These are phyloP conservation scores for Erucastrum elatum DNA, from an alignment of 345 rosid species.

Conservation along the genomic window DNA sequence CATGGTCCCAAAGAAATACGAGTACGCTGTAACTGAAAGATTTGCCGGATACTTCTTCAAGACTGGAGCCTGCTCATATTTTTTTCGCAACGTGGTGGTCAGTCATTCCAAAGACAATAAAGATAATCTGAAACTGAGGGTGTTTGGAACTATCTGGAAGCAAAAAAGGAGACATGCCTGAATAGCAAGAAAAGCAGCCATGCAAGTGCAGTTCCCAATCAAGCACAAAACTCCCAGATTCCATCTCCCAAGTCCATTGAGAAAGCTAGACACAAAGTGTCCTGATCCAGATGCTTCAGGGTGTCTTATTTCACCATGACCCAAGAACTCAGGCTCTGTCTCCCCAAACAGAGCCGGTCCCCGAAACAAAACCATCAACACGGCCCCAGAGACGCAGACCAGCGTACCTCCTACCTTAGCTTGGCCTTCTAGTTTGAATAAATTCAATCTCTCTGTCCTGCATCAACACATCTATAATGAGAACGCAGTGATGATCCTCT, in stretches of 20 bases:
- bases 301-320: conserved; percentile 56
- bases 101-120: conserved; percentile 16
- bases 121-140: background rate
- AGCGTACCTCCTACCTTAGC: conserved; percentile 90
- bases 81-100: background rate
- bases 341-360: conserved; percentile 85
- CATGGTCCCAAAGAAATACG: conserved; percentile 80
- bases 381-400: conserved; percentile 78
- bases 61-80: conserved; percentile 66
- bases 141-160: conserved; percentile 1
- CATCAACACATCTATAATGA: conserved; percentile 30
- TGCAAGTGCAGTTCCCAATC: conserved; percentile 93
- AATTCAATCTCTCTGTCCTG: conserved; percentile 90
- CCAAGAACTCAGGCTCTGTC: conserved; percentile 45
- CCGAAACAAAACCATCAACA: conserved; percentile 83
- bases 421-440: conserved; percentile 83
- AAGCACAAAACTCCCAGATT: conserved; percentile 92
- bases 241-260: conserved; percentile 72
- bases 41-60: conserved; percentile 76
- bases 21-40: conserved; percentile 81
- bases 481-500: background rate
- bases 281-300: conserved; percentile 65
- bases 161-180: conserved; percentile 56
- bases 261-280: conserved; percentile 60
- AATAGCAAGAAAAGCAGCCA: conserved; percentile 93